phyloP scores from a whole-genome alignment of 2,329 filamentous ascomycete genomes.

The Colletotrichum sp. region DNA sequence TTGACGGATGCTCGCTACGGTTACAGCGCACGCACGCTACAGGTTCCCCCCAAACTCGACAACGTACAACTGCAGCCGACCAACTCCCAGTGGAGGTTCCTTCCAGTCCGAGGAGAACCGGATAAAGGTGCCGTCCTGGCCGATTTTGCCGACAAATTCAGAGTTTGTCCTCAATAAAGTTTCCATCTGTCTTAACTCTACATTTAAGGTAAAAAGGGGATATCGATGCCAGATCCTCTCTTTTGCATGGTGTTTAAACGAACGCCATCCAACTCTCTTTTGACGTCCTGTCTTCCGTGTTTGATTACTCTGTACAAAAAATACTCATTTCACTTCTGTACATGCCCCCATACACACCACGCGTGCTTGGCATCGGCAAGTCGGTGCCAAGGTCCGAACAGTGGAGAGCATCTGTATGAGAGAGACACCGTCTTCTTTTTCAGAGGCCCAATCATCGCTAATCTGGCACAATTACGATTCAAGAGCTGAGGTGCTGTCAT shows the following conservation, averaged over 20 bases:
- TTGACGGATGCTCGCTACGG: not conserved
- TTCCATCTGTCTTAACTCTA: constrained; percentile 1
- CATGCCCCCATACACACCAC: not conserved
- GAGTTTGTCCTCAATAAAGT: not conserved
- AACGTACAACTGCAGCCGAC: not conserved
- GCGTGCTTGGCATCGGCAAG: not conserved
- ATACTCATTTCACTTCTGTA: not conserved
- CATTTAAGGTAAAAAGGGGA: not conserved
- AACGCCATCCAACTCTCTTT: not conserved
- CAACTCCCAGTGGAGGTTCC: not conserved
- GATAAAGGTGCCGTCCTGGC: not conserved
- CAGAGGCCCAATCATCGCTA: not conserved
- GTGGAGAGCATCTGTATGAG: not conserved
- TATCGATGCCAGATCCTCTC: not conserved
- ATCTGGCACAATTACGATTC: not conserved
- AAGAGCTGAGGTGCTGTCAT: not conserved
- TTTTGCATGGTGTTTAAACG: not conserved
- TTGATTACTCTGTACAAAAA: not conserved
- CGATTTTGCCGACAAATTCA: constrained; percentile 1
- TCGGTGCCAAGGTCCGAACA: not conserved
- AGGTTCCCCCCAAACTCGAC: not conserved
- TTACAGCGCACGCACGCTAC: not conserved
- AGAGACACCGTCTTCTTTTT: not conserved
- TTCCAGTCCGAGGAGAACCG: not conserved
- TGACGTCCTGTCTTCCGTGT: not conserved